Percentiles rank a stretch among this genome's conserved stretches.
Evolutionary conservation across 2,329 filamentous ascomycete species (phyloP).

Genomic region (Diaporthe citriasiana): DNA sequence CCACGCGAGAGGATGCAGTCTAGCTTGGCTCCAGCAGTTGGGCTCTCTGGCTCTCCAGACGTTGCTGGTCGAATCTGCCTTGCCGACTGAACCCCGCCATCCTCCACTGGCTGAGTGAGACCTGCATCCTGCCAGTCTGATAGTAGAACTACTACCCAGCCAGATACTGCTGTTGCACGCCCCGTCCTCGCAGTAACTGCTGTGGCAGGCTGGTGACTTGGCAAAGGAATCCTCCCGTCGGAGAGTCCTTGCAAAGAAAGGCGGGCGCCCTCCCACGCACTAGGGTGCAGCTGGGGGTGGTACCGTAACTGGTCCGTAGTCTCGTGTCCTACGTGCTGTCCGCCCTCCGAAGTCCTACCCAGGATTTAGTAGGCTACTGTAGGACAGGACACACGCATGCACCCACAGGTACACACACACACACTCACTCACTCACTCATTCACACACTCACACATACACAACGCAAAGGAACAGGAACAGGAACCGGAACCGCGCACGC

Average conservation of each 20-base stretch:
- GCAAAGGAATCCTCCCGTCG: slow-evolving; percentile 24
- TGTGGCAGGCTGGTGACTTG: slow-evolving; percentile 14
- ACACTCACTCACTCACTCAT: too few species aligned
- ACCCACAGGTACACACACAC: slow-evolving; percentile 2
- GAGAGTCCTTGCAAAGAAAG: slow-evolving; percentile 18
- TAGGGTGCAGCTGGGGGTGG: slow-evolving; percentile 27
- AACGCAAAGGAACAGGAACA: slow-evolving; percentile 4
- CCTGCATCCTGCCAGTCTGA: slow-evolving; percentile 35
- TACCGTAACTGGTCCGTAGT: slow-evolving; percentile 13
- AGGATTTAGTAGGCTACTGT: slow-evolving; percentile 18
- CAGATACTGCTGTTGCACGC: slow-evolving; percentile 1
- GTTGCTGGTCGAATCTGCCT: slow-evolving; percentile 35
- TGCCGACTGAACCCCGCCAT: slow-evolving; percentile 24
- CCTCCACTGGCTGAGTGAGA: slow-evolving; percentile 37
- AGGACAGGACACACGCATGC: slow-evolving; percentile 24
- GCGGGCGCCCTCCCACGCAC: slow-evolving; percentile 22
- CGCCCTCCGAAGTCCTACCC: slow-evolving; percentile 31
- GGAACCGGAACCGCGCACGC: slow-evolving; percentile 6
- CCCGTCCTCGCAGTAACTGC: slow-evolving; percentile 2
- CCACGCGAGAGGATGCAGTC: slow-evolving; percentile 9
- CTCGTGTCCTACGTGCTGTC: slow-evolving; percentile 27
- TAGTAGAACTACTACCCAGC: too few species aligned
- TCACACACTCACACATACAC: background rate
- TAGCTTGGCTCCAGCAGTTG: slow-evolving; percentile 2
- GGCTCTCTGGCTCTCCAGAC: slow-evolving; percentile 26